Evolutionary conservation across 169 alveolate species (phyloP), one percentile per base, ranked within the genome.

Genomic region (Sarcocystis neurona): DNA sequence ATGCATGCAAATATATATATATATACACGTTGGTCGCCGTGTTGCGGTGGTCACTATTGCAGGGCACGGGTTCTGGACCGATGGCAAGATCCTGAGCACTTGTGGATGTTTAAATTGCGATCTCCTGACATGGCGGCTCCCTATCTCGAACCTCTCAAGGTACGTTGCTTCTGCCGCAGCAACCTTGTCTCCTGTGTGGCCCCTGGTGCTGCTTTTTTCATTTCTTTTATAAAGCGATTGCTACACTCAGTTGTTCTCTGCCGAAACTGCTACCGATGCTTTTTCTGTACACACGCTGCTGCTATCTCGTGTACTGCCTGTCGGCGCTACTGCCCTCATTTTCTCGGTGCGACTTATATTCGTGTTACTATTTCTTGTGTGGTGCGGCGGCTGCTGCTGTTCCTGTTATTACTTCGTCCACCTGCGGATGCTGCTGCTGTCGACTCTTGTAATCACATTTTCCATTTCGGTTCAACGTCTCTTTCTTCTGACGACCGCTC

Each of bases 91-190:
- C 75, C 82, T 4, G 74, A 47, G 46, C n/a, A 77, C 68, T 8
- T 41, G 4, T 86, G 90, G 90, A 30, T 70, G 32, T 86, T 86
- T 30, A 87, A 87, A 12, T 87, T 86, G 50, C 75, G 79, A 23
- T 86, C 90, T 3, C 90, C 90, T 30, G 90, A 86, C 63, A 86
- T 86, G 79, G 86, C 79, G 37, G 39, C 90, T 27, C 27, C 87
- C 0, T 86, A 86, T 47, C 20, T 74, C 79, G 90, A 86, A 72
- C 90, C 90, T 4, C 70, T 86, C 6, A 86, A 86, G 85, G 90
- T 86, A 63, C 27, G 5, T 15, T 30, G 39, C 32, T 63, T 27
- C 39, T 63, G 27, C 12, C 10, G 10, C 12, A 15, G 39, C 32
- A 15, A 15, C 5, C 39, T 63, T 72, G 53, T 6, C 12, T 27